These are phyloP conservation scores for Gentiana macrophylla DNA, from an alignment of 257 asterid species.

Conservation along the genomic window DNA sequence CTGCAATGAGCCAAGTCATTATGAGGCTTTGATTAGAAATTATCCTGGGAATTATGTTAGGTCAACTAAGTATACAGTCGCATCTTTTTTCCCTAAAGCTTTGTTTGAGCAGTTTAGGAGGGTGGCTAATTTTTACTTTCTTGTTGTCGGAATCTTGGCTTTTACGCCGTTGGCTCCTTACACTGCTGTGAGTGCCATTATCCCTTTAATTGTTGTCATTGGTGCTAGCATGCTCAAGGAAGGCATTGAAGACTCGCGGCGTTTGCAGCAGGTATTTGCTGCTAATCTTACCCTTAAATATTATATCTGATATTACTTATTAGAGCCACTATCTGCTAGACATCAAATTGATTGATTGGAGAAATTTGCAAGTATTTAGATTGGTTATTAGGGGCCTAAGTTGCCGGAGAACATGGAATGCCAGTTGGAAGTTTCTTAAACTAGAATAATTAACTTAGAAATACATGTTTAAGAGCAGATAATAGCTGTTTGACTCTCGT, in stretches of 20 bases:
- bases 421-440: too few relatives aligned
- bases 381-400: too few relatives aligned
- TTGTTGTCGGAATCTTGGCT: slow-evolving; percentile 59
- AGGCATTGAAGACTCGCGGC: slow-evolving; percentile 71
- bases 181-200: slow-evolving; percentile 52
- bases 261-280: slow-evolving; percentile 57
- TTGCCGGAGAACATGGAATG: too few relatives aligned
- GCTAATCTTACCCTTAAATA: not conserved
- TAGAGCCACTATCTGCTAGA: not conserved
- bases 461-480: too few relatives aligned
- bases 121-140: slow-evolving; percentile 83
- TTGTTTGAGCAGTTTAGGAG: slow-evolving; percentile 95
- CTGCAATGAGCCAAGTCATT: slow-evolving; percentile 57
- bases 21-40: slow-evolving; percentile 27
- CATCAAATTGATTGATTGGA: not conserved
- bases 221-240: slow-evolving; percentile 82
- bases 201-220: slow-evolving; percentile 59
- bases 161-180: slow-evolving; percentile 72
- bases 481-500: too few relatives aligned
- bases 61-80: slow-evolving; percentile 67
- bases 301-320: too few relatives aligned
- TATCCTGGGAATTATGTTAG: slow-evolving; percentile 65
- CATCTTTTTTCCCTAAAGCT: slow-evolving; percentile 75
- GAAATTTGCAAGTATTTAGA: too few relatives aligned
- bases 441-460: too few relatives aligned